Evolutionary conservation across 257 asterid genomes (phyloP).

Genomic region (Plantago ovata): DNA sequence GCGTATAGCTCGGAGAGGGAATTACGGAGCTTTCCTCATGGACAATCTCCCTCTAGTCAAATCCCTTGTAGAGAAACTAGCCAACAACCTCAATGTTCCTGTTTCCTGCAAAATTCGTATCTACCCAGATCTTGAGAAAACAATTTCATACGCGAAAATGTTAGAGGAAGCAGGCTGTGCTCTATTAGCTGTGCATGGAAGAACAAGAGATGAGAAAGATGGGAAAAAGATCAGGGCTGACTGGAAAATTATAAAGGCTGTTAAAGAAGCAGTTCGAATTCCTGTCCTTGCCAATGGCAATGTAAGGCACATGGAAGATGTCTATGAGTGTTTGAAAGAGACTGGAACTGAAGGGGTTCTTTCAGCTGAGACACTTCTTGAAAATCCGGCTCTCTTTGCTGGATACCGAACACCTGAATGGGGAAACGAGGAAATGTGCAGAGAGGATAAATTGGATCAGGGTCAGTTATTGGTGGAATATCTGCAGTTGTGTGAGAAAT

Average conservation of each 20-base stretch:
- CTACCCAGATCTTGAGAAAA: slow-evolving; percentile 70
- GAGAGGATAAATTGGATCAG: slow-evolving; percentile 63
- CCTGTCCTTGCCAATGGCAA: slow-evolving; percentile 96
- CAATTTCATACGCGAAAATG: slow-evolving; percentile 88
- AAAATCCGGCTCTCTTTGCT: slow-evolving; percentile 92
- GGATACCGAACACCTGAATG: slow-evolving; percentile 79
- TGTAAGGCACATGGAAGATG: slow-evolving; percentile 76
- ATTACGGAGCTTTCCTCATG: slow-evolving; percentile 98
- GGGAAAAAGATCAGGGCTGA: slow-evolving; percentile 84
- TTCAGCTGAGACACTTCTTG: slow-evolving; percentile 91
- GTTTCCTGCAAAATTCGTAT: slow-evolving; percentile 92
- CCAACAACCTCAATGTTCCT: slow-evolving; percentile 65
- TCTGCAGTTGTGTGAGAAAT: slow-evolving; percentile 66
- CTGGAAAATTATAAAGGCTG: slow-evolving; percentile 83
- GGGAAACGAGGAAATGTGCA: slow-evolving; percentile 37
- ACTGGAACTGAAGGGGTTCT: slow-evolving; percentile 84
- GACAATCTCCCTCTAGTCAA: slow-evolving; percentile 86
- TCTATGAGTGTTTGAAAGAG: slow-evolving; percentile 55
- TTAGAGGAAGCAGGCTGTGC: slow-evolving; percentile 95
- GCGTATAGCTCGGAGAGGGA: slow-evolving; percentile 84
- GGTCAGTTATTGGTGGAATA: slow-evolving; percentile 68
- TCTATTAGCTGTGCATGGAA: slow-evolving; percentile 89
- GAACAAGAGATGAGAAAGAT: slow-evolving; percentile 92
- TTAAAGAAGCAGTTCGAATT: slow-evolving; percentile 70
- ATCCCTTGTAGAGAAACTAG: slow-evolving; percentile 76